These are phyloP conservation scores for Hippophae gyantsensis DNA, from an alignment of 306 rosid species.

Conservation along the genomic window DNA sequence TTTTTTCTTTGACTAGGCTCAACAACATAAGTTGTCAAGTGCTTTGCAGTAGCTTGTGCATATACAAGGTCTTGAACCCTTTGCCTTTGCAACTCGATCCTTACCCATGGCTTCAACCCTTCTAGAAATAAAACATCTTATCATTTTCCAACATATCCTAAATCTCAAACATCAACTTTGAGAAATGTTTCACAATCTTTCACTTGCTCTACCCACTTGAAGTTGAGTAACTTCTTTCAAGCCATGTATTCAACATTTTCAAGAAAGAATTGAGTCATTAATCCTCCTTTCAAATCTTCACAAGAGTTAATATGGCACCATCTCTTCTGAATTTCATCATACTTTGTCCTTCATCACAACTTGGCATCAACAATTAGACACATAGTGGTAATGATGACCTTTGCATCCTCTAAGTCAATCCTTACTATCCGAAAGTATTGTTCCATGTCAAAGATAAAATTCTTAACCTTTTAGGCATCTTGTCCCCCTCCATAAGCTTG, in stretches of 20 bases:
- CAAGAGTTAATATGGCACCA: no score
- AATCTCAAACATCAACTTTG: background rate
- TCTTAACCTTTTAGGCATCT: background rate
- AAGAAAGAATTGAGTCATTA: background rate
- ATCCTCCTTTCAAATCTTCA: background rate
- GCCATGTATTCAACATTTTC: background rate
- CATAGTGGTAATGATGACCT: no score
- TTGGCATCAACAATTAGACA: no score
- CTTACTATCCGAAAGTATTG: background rate
- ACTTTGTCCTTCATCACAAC: no score
- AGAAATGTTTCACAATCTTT: background rate
- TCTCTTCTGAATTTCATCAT: no score
- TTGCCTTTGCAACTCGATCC: background rate
- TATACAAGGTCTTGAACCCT: background rate
- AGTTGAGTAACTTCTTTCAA: background rate
- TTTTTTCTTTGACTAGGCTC: background rate
- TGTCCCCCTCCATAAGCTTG: background rate
- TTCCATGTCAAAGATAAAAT: background rate
- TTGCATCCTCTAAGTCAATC: no score
- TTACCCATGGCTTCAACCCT: background rate
- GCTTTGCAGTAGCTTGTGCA: background rate
- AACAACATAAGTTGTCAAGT: background rate
- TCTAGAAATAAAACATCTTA: background rate
- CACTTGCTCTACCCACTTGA: background rate
- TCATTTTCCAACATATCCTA: background rate